Conservation (phyloP, 164 flowering plant genomes). For the Vitis amurensis region DNA sequence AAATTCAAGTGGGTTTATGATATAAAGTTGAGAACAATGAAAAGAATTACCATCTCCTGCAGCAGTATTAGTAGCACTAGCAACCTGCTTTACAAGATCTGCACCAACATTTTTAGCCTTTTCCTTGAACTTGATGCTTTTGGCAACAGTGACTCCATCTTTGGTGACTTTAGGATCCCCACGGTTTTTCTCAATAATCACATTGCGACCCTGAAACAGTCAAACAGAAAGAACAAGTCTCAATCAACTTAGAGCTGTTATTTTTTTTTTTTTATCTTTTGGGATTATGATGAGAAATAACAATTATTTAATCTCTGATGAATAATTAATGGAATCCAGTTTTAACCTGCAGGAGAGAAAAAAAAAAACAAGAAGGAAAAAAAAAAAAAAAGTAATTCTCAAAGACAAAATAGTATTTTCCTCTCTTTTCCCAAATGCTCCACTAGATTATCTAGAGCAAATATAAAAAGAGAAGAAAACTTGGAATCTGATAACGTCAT, state of each 20-base stretch:
- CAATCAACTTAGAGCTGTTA: not conserved
- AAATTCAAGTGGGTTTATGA: not conserved
- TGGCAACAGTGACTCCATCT: constrained; percentile 95
- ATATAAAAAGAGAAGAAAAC: not conserved
- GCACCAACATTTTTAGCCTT: constrained; percentile 87
- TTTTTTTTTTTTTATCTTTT: not conserved
- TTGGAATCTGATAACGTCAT: not conserved
- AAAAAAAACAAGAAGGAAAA: too few species aligned
- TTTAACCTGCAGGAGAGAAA: not conserved
- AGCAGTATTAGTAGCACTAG: constrained; percentile 74
- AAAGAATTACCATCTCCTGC: constrained; percentile 85
- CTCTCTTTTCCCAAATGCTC: not conserved
- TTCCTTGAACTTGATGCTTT: constrained; percentile 72
- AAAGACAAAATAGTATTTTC: not conserved
- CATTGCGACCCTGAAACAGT: constrained; percentile 71
- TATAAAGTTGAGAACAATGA: not conserved
- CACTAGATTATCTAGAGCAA: not conserved
- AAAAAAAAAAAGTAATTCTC: not conserved
- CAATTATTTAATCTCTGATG: not conserved
- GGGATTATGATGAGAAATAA: not conserved
- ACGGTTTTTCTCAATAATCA: constrained; percentile 64
- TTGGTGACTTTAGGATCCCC: constrained; percentile 80
- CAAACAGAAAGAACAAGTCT: constrained; percentile 1
- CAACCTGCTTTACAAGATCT: constrained; percentile 88
- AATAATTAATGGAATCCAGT: not conserved